Evolutionary conservation across 441 rosid species (phyloP).

Genomic region (Bocquillonia castaneifolia): DNA sequence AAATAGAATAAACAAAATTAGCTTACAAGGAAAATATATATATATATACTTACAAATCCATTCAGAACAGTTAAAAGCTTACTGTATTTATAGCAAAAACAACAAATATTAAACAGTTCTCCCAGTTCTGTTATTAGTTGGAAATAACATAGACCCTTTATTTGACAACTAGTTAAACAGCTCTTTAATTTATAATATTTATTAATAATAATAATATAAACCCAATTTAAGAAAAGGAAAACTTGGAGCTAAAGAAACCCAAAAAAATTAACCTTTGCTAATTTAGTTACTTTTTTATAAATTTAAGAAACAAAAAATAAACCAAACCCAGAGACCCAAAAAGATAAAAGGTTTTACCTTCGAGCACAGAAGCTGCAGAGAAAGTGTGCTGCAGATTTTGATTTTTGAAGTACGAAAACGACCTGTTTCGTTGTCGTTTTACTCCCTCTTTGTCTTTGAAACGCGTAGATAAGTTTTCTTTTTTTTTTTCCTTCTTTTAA

Average conservation of each 20-base stretch:
- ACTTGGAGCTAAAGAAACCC: constrained; percentile 16
- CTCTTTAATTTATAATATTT: neutral
- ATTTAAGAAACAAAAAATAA: neutral
- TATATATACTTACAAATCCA: neutral
- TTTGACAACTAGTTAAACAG: constrained; percentile 23
- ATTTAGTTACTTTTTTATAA: neutral
- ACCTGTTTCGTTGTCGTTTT: constrained; percentile 17
- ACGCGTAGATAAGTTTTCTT: neutral
- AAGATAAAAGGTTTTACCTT: neutral
- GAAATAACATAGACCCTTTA: constrained; percentile 6
- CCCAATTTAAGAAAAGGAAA: neutral
- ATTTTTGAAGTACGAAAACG: neutral
- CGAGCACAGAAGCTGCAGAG: constrained; percentile 7
- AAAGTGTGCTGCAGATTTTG: neutral
- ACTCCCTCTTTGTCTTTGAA: neutral
- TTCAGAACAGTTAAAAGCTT: constrained; percentile 3
- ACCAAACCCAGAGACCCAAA: neutral
- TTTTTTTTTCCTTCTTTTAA: neutral
- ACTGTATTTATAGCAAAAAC: constrained; percentile 21
- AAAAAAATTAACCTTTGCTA: neutral
- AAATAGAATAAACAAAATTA: neutral
- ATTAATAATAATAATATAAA: neutral
- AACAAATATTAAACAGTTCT: neutral
- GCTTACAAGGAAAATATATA: neutral
- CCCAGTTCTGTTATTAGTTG: constrained; percentile 14